Conservation (phyloP, 1,139 yeast genomes). For the Zygoascus hellenicus region DNA sequence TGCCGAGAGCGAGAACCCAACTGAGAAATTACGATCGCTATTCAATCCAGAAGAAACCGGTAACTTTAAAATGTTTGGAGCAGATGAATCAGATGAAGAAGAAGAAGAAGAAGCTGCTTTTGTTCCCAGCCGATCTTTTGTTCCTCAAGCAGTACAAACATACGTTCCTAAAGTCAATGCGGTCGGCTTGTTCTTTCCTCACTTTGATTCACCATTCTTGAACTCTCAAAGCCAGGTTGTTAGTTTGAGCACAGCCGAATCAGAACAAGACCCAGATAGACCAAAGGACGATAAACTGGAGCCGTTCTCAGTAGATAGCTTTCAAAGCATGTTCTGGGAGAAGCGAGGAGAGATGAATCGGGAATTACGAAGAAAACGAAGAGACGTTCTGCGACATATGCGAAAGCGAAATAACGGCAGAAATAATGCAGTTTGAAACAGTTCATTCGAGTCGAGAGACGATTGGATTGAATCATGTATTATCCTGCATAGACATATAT, state of each 20-base stretch:
- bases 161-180: constrained; percentile 16
- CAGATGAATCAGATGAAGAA: constrained; percentile 21
- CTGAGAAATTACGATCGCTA: constrained; percentile 46
- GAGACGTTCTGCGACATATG: constrained; percentile 63
- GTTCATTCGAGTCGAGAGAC: too few relatives aligned
- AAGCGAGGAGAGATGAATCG: constrained; percentile 75
- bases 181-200: constrained; percentile 75
- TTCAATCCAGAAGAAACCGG: constrained; percentile 47
- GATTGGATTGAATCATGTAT: background rate
- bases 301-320: constrained; percentile 37
- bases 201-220: constrained; percentile 77
- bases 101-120: constrained; percentile 11
- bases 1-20: background rate
- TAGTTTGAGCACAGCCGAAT: constrained; percentile 36
- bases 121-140: background rate
- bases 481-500: background rate
- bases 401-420: constrained; percentile 36
- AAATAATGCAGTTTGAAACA: constrained; percentile 3
- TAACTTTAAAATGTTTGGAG: constrained; percentile 26
- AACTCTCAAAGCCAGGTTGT: constrained; percentile 75
- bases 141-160: background rate
- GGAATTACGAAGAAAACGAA: constrained; percentile 65
- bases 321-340: constrained; percentile 78
- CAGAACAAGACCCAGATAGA: constrained; percentile 15
- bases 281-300: constrained; percentile 1